Conservation (phyloP, 805 yeast genomes). For the Ogataea thermomethanolica region DNA sequence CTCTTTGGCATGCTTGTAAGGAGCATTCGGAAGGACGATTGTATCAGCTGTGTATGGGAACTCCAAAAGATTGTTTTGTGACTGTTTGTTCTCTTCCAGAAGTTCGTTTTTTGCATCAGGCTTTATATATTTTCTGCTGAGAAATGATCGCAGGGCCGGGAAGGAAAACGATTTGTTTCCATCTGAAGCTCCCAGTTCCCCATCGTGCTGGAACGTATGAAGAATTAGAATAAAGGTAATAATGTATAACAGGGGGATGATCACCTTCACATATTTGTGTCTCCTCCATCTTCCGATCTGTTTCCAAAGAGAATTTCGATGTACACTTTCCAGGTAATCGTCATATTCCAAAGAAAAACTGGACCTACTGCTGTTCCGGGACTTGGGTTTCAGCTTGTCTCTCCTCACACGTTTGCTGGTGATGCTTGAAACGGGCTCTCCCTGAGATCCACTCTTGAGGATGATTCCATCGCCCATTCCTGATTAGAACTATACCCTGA, state of each 20-base stretch:
- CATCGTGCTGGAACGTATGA: conserved; percentile 5
- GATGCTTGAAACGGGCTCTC: conserved; percentile 2
- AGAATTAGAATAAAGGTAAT: conserved; percentile 16
- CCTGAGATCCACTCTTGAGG: conserved; percentile 1
- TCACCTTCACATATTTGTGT: conserved; percentile 13
- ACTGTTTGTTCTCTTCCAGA: conserved; percentile 16
- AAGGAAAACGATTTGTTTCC: conserved; percentile 1
- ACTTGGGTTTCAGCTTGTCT: conserved; percentile 13
- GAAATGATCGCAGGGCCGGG: conserved; percentile 3
- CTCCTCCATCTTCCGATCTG: conserved; percentile 15
- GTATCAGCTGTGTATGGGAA: conserved; percentile 33
- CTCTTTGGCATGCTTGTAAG: conserved; percentile 35
- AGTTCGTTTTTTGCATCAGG: conserved; percentile 21
- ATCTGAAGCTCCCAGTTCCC: not conserved
- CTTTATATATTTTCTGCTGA: conserved; percentile 3
- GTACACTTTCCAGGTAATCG: conserved; percentile 6
- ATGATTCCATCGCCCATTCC: conserved; percentile 1
- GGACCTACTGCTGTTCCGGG: conserved; percentile 13
- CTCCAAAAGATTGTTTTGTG: conserved; percentile 11
- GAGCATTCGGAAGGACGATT: conserved; percentile 37
- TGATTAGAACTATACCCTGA: not conserved
- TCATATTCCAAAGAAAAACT: conserved; percentile 7
- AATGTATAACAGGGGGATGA: conserved; percentile 22
- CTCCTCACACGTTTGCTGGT: conserved; percentile 10
- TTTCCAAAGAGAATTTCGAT: conserved; percentile 10